Base-by-base conservation (phyloP, 305 asterid genomes). In the Withania somnifera region DNA sequence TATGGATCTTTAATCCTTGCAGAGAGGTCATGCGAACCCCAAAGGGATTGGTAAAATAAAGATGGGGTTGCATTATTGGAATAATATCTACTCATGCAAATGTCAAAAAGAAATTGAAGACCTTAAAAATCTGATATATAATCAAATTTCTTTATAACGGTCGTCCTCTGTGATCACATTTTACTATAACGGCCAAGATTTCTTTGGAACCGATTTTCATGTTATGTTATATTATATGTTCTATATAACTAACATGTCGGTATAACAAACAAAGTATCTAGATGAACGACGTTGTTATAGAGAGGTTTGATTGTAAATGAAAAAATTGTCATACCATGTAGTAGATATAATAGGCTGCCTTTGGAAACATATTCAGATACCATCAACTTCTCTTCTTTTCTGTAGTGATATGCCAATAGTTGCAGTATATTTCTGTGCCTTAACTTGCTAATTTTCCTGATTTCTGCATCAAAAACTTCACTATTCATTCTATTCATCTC, bases 321-420 rank as follows among this genome's bases (percentile, higher is more conserved):
- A 68, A 75, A 54, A 56, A 3, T 28, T 19, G 17, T 10, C 60
- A 7, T 89, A 95, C 99, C 99, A 78, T 96, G 99, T 22, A 96
- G 89, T 24, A 93, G 82, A 83, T 86, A 87, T 81, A 92, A 64
- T 30, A 96, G 86, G 91, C 98, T 96, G 82, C 98, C 99, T 82
- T 83, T 90, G 4, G 97, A 90, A 42, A 93, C 67, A 58, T 40
- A 92, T 84, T 93, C 92, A 3, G 93, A 86, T 22, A 96, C 93
- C 86, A 96, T 52, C 30, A 96, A 92, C 86, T 94, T 96, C 91
- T 96, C 99, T 28, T 96, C 98, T 77, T 89, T 94, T 88, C 94
- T 86, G 82, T 86, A 94, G 89, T 90, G 98, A 83, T 89, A 94
- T 0, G 98, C 99, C 92, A 96, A 88, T n/a, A 93, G 93, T 4